Evolutionary conservation across 179 eudicot genomes (phyloP).

Genomic region (Sideroxylon spinosum): DNA sequence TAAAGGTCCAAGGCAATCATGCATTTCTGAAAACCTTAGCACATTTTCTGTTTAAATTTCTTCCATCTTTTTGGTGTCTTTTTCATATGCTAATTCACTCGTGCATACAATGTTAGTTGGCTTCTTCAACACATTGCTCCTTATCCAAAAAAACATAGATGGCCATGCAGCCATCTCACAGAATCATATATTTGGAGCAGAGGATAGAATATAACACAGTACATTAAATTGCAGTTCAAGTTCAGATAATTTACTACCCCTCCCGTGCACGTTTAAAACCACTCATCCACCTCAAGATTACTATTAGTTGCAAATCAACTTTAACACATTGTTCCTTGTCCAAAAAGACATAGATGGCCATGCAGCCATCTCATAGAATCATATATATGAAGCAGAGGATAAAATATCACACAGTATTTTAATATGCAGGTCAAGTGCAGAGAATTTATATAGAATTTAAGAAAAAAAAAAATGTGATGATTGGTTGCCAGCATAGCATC

Average conservation of each 20-base stretch:
- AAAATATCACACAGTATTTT: not conserved
- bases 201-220: not conserved
- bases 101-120: not conserved
- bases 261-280: no score
- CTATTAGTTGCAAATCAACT: no score
- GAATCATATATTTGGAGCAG: slow-evolving; percentile 5
- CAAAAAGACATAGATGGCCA: not conserved
- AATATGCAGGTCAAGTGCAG: not conserved
- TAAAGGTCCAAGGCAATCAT: not conserved
- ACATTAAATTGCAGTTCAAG: not conserved
- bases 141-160: not conserved
- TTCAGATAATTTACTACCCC: not conserved
- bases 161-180: slow-evolving; percentile 1
- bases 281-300: no score
- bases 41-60: not conserved
- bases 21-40: not conserved
- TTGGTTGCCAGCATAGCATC: not conserved
- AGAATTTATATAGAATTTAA: not conserved
- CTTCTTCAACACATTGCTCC: no score
- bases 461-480: not conserved
- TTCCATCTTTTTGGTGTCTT: not conserved
- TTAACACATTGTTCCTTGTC: no score
- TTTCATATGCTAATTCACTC: not conserved
- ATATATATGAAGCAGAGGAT: not conserved
- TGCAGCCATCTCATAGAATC: slow-evolving; percentile 3